Base-by-base conservation (phyloP, 345 rosid species). In the Acer negundo region DNA sequence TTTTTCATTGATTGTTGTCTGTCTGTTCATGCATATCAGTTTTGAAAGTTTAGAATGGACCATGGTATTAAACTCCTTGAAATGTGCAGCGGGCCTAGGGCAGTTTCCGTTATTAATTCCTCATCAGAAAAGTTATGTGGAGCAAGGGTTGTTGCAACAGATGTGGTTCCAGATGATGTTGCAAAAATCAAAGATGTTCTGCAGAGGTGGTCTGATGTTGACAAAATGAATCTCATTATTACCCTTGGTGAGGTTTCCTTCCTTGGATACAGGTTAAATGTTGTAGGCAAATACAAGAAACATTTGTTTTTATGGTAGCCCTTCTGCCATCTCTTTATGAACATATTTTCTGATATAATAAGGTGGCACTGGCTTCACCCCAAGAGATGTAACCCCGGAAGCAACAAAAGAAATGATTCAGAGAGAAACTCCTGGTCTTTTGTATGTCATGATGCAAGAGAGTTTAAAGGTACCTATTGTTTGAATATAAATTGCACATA, bases 371-470 rank as follows among this genome's bases (percentile, higher is more conserved):
- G 99, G 97, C 82, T 96, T 86, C 82, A 90, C 92, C 22, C 97
- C 98, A 2, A 92, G 99, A 86, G 98, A 92, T 79, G 94, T 96
- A 82, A 92, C 98, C 74, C 99, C 98, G 73, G 98, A 95, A 88
- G 98, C 98, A 82, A 92, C 98, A 16, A 94, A 96, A 79, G 81
- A 86, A 82, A 62, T 94, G 86, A 94, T 94, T 77, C 82, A 92
- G 90, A 92, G 83, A 82, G 97, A 92, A 90, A 87, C 98, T 69
- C 99, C 94, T 1, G 99, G 98, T 78, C 92, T 96, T 69, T 83
- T 89, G 80, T 86, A 86, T 86, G 98, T 87, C 70, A 95, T 94
- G 99, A 91, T 88, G 95, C 99, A 90, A 83, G 94, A 92, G 86
- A 96, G 98, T 82, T 84, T 96, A 76, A 96, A 96, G 97, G 98